A percentile compares a stretch with the other conserved stretches of the same genome.
These are phyloP conservation scores for Pythium angustatum DNA, from an alignment of 352 stramenopile species.

Conservation along the genomic window DNA sequence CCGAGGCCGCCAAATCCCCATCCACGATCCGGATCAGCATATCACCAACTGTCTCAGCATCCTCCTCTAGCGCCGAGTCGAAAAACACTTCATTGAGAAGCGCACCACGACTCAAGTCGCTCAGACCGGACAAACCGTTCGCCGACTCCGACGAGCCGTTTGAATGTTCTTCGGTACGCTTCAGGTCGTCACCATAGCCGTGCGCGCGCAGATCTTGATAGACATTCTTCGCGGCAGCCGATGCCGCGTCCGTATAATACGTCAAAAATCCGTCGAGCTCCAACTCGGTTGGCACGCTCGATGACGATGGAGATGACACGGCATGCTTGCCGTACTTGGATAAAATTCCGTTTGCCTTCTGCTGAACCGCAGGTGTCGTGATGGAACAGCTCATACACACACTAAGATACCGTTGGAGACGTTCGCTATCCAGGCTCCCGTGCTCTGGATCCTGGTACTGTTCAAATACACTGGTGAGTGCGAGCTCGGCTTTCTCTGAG, in stretches of 20 bases:
- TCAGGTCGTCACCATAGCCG: slow-evolving; percentile 81
- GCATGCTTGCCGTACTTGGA: slow-evolving; percentile 68
- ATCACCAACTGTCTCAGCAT: slow-evolving; percentile 79
- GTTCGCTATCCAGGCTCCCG: slow-evolving; percentile 46
- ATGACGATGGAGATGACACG: slow-evolving; percentile 28
- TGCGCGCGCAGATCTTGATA: slow-evolving; percentile 78
- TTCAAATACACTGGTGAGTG: slow-evolving; percentile 77
- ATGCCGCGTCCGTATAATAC: slow-evolving; percentile 81
- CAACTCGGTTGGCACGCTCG: slow-evolving; percentile 29
- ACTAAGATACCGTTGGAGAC: slow-evolving; percentile 70
- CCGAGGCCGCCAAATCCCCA: slow-evolving; percentile 56
- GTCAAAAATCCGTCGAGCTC: slow-evolving; percentile 77
- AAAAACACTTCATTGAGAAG: slow-evolving; percentile 84
- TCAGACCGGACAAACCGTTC: slow-evolving; percentile 53
- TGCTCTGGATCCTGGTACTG: slow-evolving; percentile 51
- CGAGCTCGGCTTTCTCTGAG: slow-evolving; percentile 71
- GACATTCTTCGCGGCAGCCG: slow-evolving; percentile 75
- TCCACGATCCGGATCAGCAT: slow-evolving; percentile 72
- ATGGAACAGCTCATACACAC: slow-evolving; percentile 64
- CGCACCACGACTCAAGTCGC: slow-evolving; percentile 55
- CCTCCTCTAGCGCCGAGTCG: slow-evolving; percentile 84
- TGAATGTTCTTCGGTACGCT: slow-evolving; percentile 37
- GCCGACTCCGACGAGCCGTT: slow-evolving; percentile 29
- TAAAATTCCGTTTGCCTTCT: slow-evolving; percentile 68
- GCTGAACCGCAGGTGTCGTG: slow-evolving; percentile 48